phyloP scores from a whole-genome alignment of 345 rosid species.

The Salix dunnii region DNA sequence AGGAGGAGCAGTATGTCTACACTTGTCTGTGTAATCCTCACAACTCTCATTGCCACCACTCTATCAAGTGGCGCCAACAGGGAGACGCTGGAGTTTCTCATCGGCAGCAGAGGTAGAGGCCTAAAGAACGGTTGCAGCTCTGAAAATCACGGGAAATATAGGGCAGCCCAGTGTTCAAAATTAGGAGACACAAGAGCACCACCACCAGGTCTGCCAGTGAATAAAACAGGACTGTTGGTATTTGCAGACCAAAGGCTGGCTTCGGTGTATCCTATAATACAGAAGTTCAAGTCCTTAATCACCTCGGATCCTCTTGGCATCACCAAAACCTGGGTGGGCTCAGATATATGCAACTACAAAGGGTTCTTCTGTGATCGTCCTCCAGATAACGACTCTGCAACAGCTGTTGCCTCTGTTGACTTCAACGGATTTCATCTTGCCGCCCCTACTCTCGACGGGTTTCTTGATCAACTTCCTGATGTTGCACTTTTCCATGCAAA shows the following conservation, averaged over 20 bases:
- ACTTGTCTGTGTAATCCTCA: slow-evolving; percentile 3
- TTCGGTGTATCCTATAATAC: slow-evolving; percentile 65
- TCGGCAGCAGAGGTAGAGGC: background rate
- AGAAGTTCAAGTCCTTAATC: slow-evolving; percentile 62
- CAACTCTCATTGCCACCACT: slow-evolving; percentile 6
- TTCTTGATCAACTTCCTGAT: slow-evolving; percentile 67
- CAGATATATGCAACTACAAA: slow-evolving; percentile 68
- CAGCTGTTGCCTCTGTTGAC: slow-evolving; percentile 71
- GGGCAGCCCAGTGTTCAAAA: slow-evolving; percentile 20
- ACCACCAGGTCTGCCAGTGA: slow-evolving; percentile 20
- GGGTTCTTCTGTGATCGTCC: slow-evolving; percentile 84
- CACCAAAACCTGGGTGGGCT: slow-evolving; percentile 69
- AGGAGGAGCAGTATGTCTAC: slow-evolving; percentile 8
- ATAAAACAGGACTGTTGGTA: slow-evolving; percentile 17
- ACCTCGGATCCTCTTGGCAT: slow-evolving; percentile 66
- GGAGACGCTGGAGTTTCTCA: background rate
- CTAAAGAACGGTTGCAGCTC: slow-evolving; percentile 14
- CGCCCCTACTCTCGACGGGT: slow-evolving; percentile 73
- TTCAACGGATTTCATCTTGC: slow-evolving; percentile 79
- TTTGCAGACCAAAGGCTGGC: slow-evolving; percentile 74
- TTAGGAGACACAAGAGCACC: slow-evolving; percentile 3
- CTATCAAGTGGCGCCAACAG: slow-evolving; percentile 5
- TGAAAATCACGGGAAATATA: slow-evolving; percentile 12
- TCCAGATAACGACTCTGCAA: slow-evolving; percentile 70
- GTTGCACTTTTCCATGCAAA: slow-evolving; percentile 84